Base-by-base conservation (phyloP, 2,329 filamentous ascomycete species). In the Ilyonectria robusta region DNA sequence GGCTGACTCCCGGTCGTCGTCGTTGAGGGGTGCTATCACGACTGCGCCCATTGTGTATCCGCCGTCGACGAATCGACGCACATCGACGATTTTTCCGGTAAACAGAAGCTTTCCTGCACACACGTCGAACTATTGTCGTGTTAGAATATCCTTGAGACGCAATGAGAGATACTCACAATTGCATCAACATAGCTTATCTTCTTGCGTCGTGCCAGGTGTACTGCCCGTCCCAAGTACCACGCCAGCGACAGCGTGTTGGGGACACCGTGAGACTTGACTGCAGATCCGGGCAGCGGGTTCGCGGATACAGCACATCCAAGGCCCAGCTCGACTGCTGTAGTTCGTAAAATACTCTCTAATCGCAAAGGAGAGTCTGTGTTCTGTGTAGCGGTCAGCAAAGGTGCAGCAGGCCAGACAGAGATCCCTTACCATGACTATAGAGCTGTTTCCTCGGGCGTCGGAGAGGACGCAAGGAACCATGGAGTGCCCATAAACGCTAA, bases 161-260 rank as follows among this genome's bases (percentile, higher is more conserved):
- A 7, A 21, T 35, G 15, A 3, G 13, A 8, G 10, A 8, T 2
- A 17, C 72, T 70, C 40, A 75, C 73, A 40, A 75, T 75, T 0
- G 73, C 73, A n/a, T 75, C 73, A 0, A 75, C 50, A 13, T 75
- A 75, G 46, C 57, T 75, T 6, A 61, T 67, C 73, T 75, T 75
- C 15, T 66, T 71, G 3, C 73, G 70, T 7, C 73, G 70, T 26
- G 73, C 73, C 4, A 67, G 44, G 17, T 74, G 71, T 1, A 76
- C 72, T 0, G 87, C 87, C 0, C 89, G 83, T 0, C 89, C 89
- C 29, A 91, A 89, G 44, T 84, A 80, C 86, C 84, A 88, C 0
- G 83, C 82, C 62, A 84, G 82, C 0, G 84, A 87, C 10, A 85
- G 74, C 0, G 84, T 87, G 64, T 87, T 82, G 53, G 83, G 78